phyloP scores from a whole-genome alignment of 805 yeast species.

The Ogataea paradorogensis region DNA sequence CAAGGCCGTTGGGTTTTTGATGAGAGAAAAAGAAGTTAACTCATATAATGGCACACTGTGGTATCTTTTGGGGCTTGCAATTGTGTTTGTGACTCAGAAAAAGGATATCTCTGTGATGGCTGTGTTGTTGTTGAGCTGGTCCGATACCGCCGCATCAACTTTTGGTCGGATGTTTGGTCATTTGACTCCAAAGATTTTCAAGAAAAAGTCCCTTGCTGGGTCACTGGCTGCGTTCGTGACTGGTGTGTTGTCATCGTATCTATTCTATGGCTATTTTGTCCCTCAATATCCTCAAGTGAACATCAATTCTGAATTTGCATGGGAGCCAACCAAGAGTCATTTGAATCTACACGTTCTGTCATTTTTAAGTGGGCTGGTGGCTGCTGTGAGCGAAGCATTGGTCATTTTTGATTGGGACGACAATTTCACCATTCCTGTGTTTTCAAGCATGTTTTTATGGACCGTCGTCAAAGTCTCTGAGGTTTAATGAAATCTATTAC shows the following conservation, averaged over 20 bases:
- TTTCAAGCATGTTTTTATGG: constrained; percentile 64
- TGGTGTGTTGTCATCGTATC: constrained; percentile 64
- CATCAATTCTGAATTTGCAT: constrained; percentile 50
- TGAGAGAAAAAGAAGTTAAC: constrained; percentile 78
- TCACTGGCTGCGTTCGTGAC: constrained; percentile 78
- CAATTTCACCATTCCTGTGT: constrained; percentile 89
- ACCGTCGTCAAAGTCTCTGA: constrained; percentile 21
- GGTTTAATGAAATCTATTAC: not conserved
- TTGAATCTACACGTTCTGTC: constrained; percentile 55
- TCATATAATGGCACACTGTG: constrained; percentile 82
- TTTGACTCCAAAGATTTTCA: constrained; percentile 72
- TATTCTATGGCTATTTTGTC: constrained; percentile 70
- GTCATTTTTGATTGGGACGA: constrained; percentile 80
- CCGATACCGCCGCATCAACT: constrained; percentile 96
- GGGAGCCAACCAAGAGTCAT: constrained; percentile 60
- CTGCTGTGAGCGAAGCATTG: constrained; percentile 83
- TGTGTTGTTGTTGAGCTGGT: constrained; percentile 85
- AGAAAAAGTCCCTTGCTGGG: constrained; percentile 85
- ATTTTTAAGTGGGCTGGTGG: constrained; percentile 70
- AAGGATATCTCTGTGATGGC: constrained; percentile 81
- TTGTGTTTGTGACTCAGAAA: constrained; percentile 67
- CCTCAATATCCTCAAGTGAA: constrained; percentile 60
- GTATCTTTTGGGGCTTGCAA: constrained; percentile 74
- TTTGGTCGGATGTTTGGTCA: constrained; percentile 85
- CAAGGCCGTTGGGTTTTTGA: constrained; percentile 67